Conservation (phyloP, 192 early-diverging fungal genomes). For the Podila minutissima region DNA sequence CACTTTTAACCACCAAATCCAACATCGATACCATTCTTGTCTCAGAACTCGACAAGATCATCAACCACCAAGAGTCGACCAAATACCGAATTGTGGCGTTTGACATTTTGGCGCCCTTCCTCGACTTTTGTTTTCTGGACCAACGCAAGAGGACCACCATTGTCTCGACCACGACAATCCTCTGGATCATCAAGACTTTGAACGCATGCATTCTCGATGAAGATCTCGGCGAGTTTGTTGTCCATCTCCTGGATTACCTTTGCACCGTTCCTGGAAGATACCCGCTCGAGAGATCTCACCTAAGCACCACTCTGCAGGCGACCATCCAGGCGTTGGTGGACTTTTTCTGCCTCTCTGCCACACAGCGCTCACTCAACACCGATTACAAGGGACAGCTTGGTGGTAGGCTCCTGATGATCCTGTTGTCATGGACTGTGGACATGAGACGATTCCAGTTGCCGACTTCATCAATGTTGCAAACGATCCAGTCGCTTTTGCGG, state of each 20-base stretch:
- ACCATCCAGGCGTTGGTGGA: slow-evolving; percentile 23
- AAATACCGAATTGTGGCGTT: slow-evolving; percentile 22
- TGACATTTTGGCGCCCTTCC: slow-evolving; percentile 28
- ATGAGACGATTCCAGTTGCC: slow-evolving; percentile 31
- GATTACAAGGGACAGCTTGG: slow-evolving; percentile 25
- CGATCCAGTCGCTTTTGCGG: slow-evolving; percentile 15
- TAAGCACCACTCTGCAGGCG: slow-evolving; percentile 20
- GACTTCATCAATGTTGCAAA: slow-evolving; percentile 22
- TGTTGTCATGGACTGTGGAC: slow-evolving; percentile 35
- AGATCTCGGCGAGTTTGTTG: slow-evolving; percentile 12
- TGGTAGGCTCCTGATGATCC: slow-evolving; percentile 12
- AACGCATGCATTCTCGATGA: slow-evolving; percentile 24
- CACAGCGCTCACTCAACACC: slow-evolving; percentile 15
- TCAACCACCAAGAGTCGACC: slow-evolving; percentile 21
- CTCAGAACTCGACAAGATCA: slow-evolving; percentile 31
- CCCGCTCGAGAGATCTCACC: slow-evolving; percentile 25
- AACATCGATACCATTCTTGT: slow-evolving; percentile 19
- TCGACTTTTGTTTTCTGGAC: slow-evolving; percentile 44
- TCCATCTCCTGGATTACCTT: slow-evolving; percentile 32
- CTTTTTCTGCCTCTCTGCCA: slow-evolving; percentile 33
- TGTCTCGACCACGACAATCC: slow-evolving; percentile 12
- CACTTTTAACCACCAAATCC: slow-evolving; percentile 19
- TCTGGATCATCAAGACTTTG: slow-evolving; percentile 36
- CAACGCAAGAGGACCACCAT: slow-evolving; percentile 18
- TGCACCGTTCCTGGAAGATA: slow-evolving; percentile 23